These are phyloP conservation scores for Dissophora ornata DNA, from an alignment of 192 early-diverging fungal genomes.

Conservation along the genomic window DNA sequence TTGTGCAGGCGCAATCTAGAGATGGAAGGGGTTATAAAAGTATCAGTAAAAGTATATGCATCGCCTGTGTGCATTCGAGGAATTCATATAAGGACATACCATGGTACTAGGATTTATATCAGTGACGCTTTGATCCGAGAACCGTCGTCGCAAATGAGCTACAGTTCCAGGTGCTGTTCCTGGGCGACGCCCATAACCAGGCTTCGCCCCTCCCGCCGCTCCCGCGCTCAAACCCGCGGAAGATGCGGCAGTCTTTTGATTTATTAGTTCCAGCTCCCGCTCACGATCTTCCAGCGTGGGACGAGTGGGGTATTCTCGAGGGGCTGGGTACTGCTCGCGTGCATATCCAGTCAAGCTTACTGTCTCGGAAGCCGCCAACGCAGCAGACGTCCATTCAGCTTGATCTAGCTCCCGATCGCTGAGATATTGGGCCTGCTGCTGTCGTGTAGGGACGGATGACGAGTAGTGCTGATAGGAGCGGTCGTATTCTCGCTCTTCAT, in stretches of 20 bases:
- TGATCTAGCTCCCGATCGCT: slow-evolving; percentile 24
- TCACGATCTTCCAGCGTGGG: slow-evolving; percentile 45
- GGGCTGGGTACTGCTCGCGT: slow-evolving; percentile 42
- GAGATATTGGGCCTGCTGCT: neutral
- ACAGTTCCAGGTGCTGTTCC: slow-evolving; percentile 34
- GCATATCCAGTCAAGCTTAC: slow-evolving; percentile 23
- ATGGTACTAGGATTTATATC: slow-evolving; percentile 1
- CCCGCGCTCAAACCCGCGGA: neutral
- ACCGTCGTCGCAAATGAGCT: slow-evolving; percentile 29
- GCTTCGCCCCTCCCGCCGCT: neutral
- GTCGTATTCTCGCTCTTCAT: slow-evolving; percentile 40
- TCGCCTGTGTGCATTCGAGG: too few species aligned
- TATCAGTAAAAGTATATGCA: too few species aligned
- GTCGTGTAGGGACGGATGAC: slow-evolving; percentile 29
- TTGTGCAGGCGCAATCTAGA: neutral
- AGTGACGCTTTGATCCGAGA: slow-evolving; percentile 34
- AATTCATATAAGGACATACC: too few species aligned
- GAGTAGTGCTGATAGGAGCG: slow-evolving; percentile 38
- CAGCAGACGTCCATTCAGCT: slow-evolving; percentile 22
- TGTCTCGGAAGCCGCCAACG: slow-evolving; percentile 5
- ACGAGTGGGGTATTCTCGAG: slow-evolving; percentile 26
- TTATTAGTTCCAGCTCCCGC: slow-evolving; percentile 26
- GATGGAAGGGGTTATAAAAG: too few species aligned
- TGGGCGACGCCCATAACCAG: slow-evolving; percentile 22
- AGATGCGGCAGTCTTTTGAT: slow-evolving; percentile 22